phyloP scores from a whole-genome alignment of 257 asterid species.

The Rauvolfia tetraphylla region DNA sequence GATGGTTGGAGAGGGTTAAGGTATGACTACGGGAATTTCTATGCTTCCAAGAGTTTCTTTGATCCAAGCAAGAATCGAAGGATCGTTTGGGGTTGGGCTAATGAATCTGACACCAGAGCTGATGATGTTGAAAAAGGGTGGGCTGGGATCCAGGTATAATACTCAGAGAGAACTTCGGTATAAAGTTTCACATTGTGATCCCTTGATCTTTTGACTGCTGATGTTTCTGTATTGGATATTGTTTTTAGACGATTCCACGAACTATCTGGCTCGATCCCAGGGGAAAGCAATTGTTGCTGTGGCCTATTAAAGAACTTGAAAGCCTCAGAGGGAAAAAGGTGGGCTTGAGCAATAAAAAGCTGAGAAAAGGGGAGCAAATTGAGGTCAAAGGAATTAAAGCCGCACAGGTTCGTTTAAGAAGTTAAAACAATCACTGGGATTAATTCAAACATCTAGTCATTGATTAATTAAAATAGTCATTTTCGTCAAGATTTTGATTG shows the following conservation, averaged over 20 bases:
- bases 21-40: constrained; percentile 29
- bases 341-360: constrained; percentile 18
- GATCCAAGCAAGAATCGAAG: constrained; percentile 21
- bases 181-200: no score
- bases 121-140: constrained; percentile 32
- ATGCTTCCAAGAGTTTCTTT: constrained; percentile 27
- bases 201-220: neutral
- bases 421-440: no score
- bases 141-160: constrained; percentile 34
- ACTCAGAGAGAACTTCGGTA: no score
- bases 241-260: constrained; percentile 35
- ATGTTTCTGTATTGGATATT: neutral
- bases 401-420: constrained; percentile 34
- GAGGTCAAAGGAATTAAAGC: constrained; percentile 45
- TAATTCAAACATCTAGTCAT: neutral
- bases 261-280: constrained; percentile 33
- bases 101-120: constrained; percentile 22
- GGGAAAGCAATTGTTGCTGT: constrained; percentile 42
- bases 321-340: constrained; percentile 30
- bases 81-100: constrained; percentile 32
- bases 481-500: neutral
- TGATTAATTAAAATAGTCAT: fast-evolving
- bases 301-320: constrained; percentile 46
- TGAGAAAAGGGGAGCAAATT: constrained; percentile 20
- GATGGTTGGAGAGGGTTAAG: constrained; percentile 27